Evolutionary conservation across 768 basidiomycete species (phyloP).

Genomic region (Termitomyces sp.): DNA sequence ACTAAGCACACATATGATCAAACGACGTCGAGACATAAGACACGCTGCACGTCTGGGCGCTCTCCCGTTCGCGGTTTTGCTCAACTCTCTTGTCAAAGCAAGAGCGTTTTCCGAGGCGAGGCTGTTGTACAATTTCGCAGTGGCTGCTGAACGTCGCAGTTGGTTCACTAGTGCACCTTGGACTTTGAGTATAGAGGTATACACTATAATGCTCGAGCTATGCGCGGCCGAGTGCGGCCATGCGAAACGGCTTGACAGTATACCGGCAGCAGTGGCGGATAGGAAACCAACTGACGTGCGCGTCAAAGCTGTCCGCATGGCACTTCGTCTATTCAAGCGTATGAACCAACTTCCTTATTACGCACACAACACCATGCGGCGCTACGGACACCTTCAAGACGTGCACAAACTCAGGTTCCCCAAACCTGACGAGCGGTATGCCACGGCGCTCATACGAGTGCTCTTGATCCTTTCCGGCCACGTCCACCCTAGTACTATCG

Average conservation of each 20-base stretch:
- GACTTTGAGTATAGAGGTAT: constrained; percentile 61
- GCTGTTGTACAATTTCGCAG: constrained; percentile 53
- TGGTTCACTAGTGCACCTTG: constrained; percentile 47
- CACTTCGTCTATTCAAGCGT: background rate
- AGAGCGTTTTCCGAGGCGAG: constrained; percentile 53
- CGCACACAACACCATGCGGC: background rate
- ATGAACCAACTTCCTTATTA: constrained; percentile 2
- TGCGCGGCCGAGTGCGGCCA: constrained; percentile 40
- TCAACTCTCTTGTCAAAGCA: constrained; percentile 57
- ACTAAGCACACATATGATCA: constrained; percentile 19
- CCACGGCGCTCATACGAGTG: constrained; percentile 54
- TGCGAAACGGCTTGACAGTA: constrained; percentile 14
- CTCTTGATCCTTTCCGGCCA: constrained; percentile 16
- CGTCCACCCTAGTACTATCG: background rate
- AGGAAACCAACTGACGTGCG: background rate
- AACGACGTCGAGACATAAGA: constrained; percentile 25
- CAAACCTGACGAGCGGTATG: constrained; percentile 59
- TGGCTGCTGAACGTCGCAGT: constrained; percentile 53
- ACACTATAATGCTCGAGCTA: constrained; percentile 66
- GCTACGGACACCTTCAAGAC: background rate
- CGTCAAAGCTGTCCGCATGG: constrained; percentile 6
- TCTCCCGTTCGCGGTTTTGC: constrained; percentile 48
- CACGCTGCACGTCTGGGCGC: constrained; percentile 54
- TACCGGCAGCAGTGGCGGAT: constrained; percentile 8
- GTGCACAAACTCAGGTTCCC: constrained; percentile 25